These are phyloP conservation scores for Phellopilus nigrolimitatus DNA, from an alignment of 1,284 basidiomycete species.

Conservation along the genomic window DNA sequence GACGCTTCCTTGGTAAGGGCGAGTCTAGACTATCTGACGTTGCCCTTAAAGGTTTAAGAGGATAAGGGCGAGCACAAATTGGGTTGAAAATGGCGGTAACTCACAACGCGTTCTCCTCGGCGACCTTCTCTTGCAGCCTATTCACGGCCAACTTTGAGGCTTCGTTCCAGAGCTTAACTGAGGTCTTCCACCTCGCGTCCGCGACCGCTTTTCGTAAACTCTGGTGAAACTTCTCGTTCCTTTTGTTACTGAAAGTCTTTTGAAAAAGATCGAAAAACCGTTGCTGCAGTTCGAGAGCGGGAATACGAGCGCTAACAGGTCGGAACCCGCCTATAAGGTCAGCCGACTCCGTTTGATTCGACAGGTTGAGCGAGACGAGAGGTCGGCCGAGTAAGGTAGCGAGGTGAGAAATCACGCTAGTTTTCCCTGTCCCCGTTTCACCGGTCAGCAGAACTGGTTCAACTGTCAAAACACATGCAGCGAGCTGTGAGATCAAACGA, in stretches of 20 bases:
- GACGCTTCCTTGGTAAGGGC: constrained; percentile 65
- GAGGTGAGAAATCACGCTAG: constrained; percentile 87
- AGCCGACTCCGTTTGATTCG: constrained; percentile 94
- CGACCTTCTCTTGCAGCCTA: constrained; percentile 46
- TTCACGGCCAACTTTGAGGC: constrained; percentile 66
- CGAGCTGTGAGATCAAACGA: constrained; percentile 77
- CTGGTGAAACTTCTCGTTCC: constrained; percentile 86
- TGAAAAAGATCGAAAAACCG: constrained; percentile 84
- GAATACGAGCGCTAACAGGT: constrained; percentile 82
- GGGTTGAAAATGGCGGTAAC: not conserved
- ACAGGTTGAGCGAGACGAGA: constrained; percentile 88
- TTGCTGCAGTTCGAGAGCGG: constrained; percentile 72
- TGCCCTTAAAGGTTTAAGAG: constrained; percentile 21
- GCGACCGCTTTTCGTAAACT: constrained; percentile 81
- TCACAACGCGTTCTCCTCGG: constrained; percentile 42
- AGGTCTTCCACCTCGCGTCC: constrained; percentile 83
- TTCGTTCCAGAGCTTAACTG: constrained; percentile 83
- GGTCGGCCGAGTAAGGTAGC: constrained; percentile 76
- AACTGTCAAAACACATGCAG: constrained; percentile 63
- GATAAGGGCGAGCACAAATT: constrained; percentile 19
- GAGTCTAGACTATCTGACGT: constrained; percentile 28
- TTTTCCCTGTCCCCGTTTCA: constrained; percentile 99
- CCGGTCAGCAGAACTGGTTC: constrained; percentile 94
- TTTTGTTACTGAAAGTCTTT: constrained; percentile 84
- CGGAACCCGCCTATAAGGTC: constrained; percentile 96